Evolutionary conservation across 2,329 filamentous ascomycete genomes (phyloP).

Genomic region (Ascochyta koolunga): DNA sequence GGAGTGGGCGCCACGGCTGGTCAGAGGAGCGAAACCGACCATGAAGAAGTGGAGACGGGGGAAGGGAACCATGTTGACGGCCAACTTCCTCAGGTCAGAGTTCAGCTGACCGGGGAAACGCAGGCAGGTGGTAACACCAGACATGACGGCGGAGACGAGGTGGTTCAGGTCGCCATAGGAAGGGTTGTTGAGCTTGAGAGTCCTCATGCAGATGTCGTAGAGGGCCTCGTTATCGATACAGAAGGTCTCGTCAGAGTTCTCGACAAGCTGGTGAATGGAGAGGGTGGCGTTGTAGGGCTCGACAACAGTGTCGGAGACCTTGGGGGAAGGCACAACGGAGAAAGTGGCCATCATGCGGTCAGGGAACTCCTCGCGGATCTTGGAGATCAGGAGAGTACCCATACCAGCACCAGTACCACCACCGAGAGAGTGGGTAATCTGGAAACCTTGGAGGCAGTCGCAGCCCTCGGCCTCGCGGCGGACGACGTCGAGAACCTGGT

Average conservation of each 20-base stretch:
- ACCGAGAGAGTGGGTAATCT: slow-evolving; percentile 99
- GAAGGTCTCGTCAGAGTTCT: slow-evolving; percentile 99
- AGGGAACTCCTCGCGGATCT: slow-evolving; percentile 99
- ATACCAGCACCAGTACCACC: slow-evolving; percentile 99
- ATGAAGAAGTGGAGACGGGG: slow-evolving; percentile 99
- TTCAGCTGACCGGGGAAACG: slow-evolving; percentile 99
- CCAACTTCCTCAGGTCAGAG: slow-evolving; percentile 98
- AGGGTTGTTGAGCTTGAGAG: slow-evolving; percentile 97
- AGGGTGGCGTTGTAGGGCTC: slow-evolving; percentile 99
- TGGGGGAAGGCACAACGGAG: slow-evolving; percentile 97
- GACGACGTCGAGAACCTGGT: slow-evolving; percentile 97
- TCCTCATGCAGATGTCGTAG: slow-evolving; percentile 99
- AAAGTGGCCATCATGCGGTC: slow-evolving; percentile 99
- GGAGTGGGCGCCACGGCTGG: slow-evolving; percentile 86
- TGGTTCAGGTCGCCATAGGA: slow-evolving; percentile 99
- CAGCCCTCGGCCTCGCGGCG: slow-evolving; percentile 98
- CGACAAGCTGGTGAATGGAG: slow-evolving; percentile 97
- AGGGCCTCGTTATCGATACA: slow-evolving; percentile 99
- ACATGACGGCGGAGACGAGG: slow-evolving; percentile 99
- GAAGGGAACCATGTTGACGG: slow-evolving; percentile 99
- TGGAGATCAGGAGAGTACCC: slow-evolving; percentile 99
- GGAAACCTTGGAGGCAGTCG: slow-evolving; percentile 99
- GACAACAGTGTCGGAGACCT: slow-evolving; percentile 99
- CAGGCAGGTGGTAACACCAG: slow-evolving; percentile 95
- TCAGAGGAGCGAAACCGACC: slow-evolving; percentile 99